Evolutionary conservation across 2,329 filamentous ascomycete genomes (phyloP).

Genomic region (Fusarium euwallaceae): DNA sequence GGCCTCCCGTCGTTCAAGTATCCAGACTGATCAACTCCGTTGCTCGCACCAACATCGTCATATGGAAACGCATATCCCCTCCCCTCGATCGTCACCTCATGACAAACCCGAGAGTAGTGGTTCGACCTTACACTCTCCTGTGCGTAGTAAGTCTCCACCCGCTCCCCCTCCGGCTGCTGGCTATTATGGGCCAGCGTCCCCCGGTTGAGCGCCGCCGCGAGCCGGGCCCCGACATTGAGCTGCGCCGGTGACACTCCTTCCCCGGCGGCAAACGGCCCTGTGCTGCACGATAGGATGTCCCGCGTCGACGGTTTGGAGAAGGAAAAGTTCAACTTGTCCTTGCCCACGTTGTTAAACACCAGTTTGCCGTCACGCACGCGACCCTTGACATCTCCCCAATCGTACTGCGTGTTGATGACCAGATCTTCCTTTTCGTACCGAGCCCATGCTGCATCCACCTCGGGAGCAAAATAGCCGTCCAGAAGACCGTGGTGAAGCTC

Average conservation of each 20-base stretch:
- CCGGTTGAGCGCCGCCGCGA: constrained; percentile 82
- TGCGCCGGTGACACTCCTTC: constrained; percentile 59
- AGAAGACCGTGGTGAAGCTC: constrained; percentile 61
- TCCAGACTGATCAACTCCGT: constrained; percentile 71
- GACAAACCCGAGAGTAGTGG: constrained; percentile 76
- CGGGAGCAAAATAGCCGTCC: constrained; percentile 62
- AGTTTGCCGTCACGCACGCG: constrained; percentile 56
- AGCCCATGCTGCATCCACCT: constrained; percentile 66
- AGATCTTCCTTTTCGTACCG: constrained; percentile 61
- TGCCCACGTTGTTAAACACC: constrained; percentile 57
- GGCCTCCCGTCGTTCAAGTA: constrained; percentile 70
- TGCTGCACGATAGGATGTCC: constrained; percentile 67
- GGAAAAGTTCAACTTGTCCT: constrained; percentile 39
- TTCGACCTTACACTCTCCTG: constrained; percentile 65
- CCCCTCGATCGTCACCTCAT: constrained; percentile 69
- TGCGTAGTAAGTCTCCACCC: constrained; percentile 64
- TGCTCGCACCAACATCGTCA: constrained; percentile 73
- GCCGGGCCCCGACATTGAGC: constrained; percentile 77
- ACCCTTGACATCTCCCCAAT: constrained; percentile 63
- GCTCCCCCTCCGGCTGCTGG: constrained; percentile 66
- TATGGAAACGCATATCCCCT: constrained; percentile 79
- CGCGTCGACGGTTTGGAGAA: constrained; percentile 62
- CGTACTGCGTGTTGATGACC: constrained; percentile 66
- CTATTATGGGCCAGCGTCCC: constrained; percentile 71
- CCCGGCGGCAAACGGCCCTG: constrained; percentile 64